These are phyloP conservation scores for Dothidotthia symphoricarpi DNA, from an alignment of 2,329 filamentous ascomycete genomes.

Conservation along the genomic window DNA sequence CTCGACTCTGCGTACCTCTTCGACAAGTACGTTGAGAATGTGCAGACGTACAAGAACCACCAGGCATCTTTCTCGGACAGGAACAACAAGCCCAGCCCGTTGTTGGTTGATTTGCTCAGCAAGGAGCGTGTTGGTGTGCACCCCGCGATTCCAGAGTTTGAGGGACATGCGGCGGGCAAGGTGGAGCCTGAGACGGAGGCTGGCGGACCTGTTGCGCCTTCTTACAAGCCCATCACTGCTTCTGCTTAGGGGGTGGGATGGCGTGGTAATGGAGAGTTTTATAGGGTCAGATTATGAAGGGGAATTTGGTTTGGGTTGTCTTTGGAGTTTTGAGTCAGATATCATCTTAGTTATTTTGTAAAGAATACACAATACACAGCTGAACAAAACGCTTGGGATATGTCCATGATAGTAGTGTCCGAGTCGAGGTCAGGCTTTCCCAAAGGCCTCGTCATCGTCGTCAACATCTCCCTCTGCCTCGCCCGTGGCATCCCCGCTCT, in stretches of 20 bases:
- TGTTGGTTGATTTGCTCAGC: conserved; percentile 85
- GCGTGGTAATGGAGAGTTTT: not conserved
- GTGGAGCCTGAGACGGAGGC: conserved; percentile 30
- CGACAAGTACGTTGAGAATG: conserved; percentile 90
- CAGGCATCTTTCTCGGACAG: conserved; percentile 70
- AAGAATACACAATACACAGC: too few relatives aligned
- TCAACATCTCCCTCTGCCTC: conserved; percentile 13
- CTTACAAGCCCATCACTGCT: conserved; percentile 36
- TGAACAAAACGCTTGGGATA: too few relatives aligned
- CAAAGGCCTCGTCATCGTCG: conserved; percentile 30
- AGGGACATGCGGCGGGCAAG: conserved; percentile 30
- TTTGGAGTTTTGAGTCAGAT: not conserved
- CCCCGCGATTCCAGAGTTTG: conserved; percentile 40
- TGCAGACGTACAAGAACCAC: conserved; percentile 82
- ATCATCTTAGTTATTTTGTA: not conserved
- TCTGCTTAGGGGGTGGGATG: conserved; percentile 19
- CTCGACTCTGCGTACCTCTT: conserved; percentile 96
- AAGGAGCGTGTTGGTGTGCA: conserved; percentile 91
- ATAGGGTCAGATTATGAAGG: not conserved
- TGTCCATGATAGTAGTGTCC: not conserved
- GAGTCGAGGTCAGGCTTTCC: conserved; percentile 11
- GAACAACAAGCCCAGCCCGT: conserved; percentile 82
- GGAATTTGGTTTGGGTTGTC: conserved; percentile 2
- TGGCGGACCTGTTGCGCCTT: conserved; percentile 28
- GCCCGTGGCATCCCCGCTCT: conserved; percentile 10